A percentile compares a stretch with the other conserved stretches of the same genome.
Conservation (phyloP, 2,329 filamentous ascomycete genomes). For the Aspergillus sp. region DNA sequence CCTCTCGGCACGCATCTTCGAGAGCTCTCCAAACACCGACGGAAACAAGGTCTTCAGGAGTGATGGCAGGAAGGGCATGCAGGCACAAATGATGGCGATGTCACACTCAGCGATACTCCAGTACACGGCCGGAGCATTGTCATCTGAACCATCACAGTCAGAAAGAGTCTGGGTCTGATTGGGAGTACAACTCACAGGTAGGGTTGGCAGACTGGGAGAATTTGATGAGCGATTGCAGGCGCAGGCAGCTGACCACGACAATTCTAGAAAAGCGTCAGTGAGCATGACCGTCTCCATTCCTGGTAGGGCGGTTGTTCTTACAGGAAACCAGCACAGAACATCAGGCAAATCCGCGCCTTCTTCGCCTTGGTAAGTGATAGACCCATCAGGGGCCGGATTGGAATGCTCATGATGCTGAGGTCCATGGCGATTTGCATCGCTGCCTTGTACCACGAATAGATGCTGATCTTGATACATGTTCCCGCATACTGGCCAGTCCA, state of each 20-base stretch:
- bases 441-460: constrained; percentile 44
- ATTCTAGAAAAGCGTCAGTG: too few relatives aligned
- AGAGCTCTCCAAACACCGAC: constrained; percentile 2
- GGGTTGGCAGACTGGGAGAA: constrained; percentile 34
- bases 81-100: constrained; percentile 38
- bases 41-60: constrained; percentile 16
- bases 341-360: constrained; percentile 41
- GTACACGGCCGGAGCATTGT: constrained; percentile 30
- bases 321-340: constrained; percentile 44
- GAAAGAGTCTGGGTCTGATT: background rate
- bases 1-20: too few relatives aligned
- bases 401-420: constrained; percentile 44
- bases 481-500: constrained; percentile 44
- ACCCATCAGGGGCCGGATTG: constrained; percentile 36
- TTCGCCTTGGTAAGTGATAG: constrained; percentile 41
- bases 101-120: constrained; percentile 38
- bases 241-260: constrained; percentile 34
- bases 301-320: too few relatives aligned
- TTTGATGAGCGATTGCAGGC: constrained; percentile 30
- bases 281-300: too few relatives aligned
- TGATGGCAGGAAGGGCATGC: constrained; percentile 31
- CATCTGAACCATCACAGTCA: too few relatives aligned
- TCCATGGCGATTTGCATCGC: constrained; percentile 46
- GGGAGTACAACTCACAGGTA: constrained; percentile 15
- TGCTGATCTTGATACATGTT: constrained; percentile 42